Percentiles rank a stretch among this genome's conserved stretches.
phyloP scores from a whole-genome alignment of 805 yeast genomes.

The Monosporozyma solicola region DNA sequence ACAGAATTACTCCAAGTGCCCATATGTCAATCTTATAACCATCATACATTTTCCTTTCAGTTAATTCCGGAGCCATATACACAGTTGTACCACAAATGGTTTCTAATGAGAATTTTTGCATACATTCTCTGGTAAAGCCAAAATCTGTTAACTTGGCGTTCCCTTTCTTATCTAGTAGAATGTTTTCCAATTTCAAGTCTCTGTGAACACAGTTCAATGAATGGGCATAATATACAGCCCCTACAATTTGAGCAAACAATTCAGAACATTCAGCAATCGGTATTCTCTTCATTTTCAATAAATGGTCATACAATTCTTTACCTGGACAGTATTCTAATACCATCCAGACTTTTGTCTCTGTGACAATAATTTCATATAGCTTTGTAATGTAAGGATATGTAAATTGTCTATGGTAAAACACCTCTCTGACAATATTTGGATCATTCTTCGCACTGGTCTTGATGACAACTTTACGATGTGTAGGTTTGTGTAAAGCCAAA shows the following conservation, averaged over 20 bases:
- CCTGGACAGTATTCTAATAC: constrained; percentile 86
- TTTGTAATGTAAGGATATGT: constrained; percentile 76
- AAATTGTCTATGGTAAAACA: constrained; percentile 78
- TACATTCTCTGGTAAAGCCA: constrained; percentile 82
- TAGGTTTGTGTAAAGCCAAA: constrained; percentile 67
- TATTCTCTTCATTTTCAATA: constrained; percentile 44
- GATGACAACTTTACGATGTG: constrained; percentile 72
- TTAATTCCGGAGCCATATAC: constrained; percentile 93
- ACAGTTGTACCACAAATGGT: constrained; percentile 93
- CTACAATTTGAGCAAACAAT: constrained; percentile 53
- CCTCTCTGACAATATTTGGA: constrained; percentile 83
- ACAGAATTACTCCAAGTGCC: constrained; percentile 85
- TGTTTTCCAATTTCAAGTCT: constrained; percentile 77
- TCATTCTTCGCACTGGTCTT: constrained; percentile 72
- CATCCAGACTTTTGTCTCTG: constrained; percentile 76
- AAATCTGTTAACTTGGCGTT: constrained; percentile 80
- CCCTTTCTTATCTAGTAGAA: constrained; percentile 46
- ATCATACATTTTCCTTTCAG: constrained; percentile 57
- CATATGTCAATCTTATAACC: constrained; percentile 83
- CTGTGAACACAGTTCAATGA: constrained; percentile 71
- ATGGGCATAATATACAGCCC: constrained; percentile 63
- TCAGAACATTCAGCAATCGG: constrained; percentile 41
- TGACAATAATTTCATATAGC: constrained; percentile 75
- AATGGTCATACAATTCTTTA: constrained; percentile 61
- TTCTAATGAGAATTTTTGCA: constrained; percentile 47